Conservation (phyloP, 1,284 basidiomycete genomes). For the Ustilago vetiveriae region DNA sequence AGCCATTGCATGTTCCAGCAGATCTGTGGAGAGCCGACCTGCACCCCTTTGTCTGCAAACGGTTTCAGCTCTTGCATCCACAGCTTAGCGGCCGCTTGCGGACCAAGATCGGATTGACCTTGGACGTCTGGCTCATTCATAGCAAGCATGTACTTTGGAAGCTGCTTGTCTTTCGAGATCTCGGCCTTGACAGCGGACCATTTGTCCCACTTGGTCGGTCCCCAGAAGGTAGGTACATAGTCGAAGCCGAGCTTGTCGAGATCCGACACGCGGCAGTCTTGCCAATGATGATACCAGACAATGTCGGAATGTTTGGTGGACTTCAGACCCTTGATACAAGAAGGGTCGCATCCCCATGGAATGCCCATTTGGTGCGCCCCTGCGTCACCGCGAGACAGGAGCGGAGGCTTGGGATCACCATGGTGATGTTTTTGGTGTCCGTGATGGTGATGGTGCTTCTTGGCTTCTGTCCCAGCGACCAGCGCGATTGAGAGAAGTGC, state of each 20-base stretch:
- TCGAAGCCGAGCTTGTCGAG: constrained; percentile 47
- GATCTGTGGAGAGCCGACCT: constrained; percentile 60
- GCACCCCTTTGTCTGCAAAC: constrained; percentile 53
- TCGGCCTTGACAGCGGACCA: constrained; percentile 55
- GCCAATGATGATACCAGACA: constrained; percentile 59
- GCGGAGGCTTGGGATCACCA: not conserved
- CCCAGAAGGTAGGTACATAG: constrained; percentile 64
- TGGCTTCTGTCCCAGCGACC: constrained; percentile 10
- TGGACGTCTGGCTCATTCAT: constrained; percentile 64
- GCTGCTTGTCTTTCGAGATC: constrained; percentile 16
- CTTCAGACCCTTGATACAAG: constrained; percentile 30
- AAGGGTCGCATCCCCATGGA: constrained; percentile 46
- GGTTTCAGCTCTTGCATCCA: constrained; percentile 61
- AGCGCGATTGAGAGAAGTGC: constrained; percentile 22
- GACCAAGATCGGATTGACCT: constrained; percentile 51
- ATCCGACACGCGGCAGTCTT: constrained; percentile 25
- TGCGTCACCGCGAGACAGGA: not conserved
- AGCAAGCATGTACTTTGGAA: constrained; percentile 48
- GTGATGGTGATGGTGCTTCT: constrained; percentile 14
- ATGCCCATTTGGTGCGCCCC: constrained; percentile 23
- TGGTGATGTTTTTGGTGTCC: constrained; percentile 9
- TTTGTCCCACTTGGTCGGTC: constrained; percentile 40
- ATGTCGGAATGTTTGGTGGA: constrained; percentile 19
- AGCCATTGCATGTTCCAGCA: constrained; percentile 64
- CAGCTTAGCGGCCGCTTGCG: constrained; percentile 48